A percentile compares a stretch with the other conserved stretches of the same genome.
Conservation (phyloP, 208 protist genomes). For the Trichomonas vaginalis region DNA sequence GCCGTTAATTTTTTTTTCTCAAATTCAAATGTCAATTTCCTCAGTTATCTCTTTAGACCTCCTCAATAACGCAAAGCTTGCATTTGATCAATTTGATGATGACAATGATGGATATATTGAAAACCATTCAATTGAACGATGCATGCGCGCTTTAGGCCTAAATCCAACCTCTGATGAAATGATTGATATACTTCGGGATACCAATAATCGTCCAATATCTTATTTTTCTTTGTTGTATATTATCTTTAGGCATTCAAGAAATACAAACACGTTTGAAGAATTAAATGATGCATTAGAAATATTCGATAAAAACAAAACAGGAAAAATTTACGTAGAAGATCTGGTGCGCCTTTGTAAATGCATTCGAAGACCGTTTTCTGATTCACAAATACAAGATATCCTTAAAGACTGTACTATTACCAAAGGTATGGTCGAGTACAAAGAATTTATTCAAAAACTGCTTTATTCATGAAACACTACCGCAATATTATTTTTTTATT, state of each 20-base stretch:
- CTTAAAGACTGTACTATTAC: background rate
- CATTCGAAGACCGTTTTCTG: background rate
- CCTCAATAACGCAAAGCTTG: background rate
- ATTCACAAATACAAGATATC: background rate
- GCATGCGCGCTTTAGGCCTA: background rate
- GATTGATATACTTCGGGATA: background rate
- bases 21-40: background rate
- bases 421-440: background rate
- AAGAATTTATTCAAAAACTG: background rate
- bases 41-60: background rate
- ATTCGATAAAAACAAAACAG: background rate
- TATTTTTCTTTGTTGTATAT: background rate
- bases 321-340: background rate
- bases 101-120: background rate
- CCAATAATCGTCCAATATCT: background rate
- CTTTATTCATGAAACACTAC: background rate
- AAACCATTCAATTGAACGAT: background rate
- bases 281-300: background rate
- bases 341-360: background rate
- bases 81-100: background rate
- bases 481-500: no score
- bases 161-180: background rate
- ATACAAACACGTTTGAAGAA: background rate
- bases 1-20: no score
- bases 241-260: background rate